Conservation (phyloP, 2,329 filamentous ascomycete species). For the Penicillium freii region DNA sequence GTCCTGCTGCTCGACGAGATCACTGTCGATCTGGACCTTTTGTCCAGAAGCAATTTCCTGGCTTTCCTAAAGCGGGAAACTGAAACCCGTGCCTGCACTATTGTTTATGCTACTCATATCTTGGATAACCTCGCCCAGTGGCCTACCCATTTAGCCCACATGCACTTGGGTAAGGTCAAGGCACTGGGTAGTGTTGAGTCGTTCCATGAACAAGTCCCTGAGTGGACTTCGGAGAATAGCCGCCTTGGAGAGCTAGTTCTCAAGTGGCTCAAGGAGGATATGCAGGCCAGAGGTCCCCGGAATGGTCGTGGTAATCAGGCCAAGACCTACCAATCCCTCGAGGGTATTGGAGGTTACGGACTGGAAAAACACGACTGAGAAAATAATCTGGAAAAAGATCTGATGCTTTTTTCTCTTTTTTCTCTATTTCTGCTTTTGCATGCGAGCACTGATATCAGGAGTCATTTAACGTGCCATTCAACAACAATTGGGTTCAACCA, state of each 20-base stretch:
- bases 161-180: slow-evolving; percentile 84
- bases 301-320: slow-evolving; percentile 56
- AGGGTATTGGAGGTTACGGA: slow-evolving; percentile 65
- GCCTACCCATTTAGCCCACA: slow-evolving; percentile 94
- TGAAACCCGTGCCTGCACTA: slow-evolving; percentile 74
- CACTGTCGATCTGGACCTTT: slow-evolving; percentile 90
- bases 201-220: slow-evolving; percentile 59
- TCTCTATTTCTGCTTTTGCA: slow-evolving; percentile 1
- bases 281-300: slow-evolving; percentile 74
- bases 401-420: background rate
- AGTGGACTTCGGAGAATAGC: slow-evolving; percentile 68
- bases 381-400: background rate
- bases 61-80: slow-evolving; percentile 85
- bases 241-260: slow-evolving; percentile 83
- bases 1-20: slow-evolving; percentile 93
- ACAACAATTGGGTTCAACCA: slow-evolving; percentile 29
- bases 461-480: slow-evolving; percentile 24
- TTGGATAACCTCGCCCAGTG: slow-evolving; percentile 90
- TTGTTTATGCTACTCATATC: slow-evolving; percentile 97
- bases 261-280: slow-evolving; percentile 78
- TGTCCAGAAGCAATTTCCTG: slow-evolving; percentile 81
- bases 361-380: slow-evolving; percentile 46
- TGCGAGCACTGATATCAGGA: background rate
- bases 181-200: slow-evolving; percentile 75
- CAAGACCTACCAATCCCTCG: slow-evolving; percentile 53